Conservation (phyloP, 2,329 filamentous ascomycete genomes). For the Penicillium nordicum region DNA sequence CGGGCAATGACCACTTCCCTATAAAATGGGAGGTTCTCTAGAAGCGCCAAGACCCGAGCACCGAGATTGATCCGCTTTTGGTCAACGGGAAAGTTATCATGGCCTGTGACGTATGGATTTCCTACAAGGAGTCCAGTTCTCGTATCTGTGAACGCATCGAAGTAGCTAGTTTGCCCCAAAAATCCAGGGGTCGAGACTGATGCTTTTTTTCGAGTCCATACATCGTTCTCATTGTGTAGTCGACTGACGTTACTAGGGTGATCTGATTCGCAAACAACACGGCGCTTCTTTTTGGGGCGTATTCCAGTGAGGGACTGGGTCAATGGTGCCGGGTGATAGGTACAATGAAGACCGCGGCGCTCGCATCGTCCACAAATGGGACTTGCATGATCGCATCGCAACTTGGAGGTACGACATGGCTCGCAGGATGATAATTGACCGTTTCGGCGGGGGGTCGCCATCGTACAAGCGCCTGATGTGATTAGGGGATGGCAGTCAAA, state of each 20-base stretch:
- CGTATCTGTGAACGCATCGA: conserved; percentile 15
- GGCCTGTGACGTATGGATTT: background rate
- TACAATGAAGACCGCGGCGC: background rate
- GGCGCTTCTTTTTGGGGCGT: background rate
- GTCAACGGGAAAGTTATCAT: conserved; percentile 5
- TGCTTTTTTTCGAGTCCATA: background rate
- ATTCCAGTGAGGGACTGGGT: background rate
- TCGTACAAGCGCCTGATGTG: background rate
- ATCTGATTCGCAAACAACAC: background rate
- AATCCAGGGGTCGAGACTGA: conserved; percentile 9
- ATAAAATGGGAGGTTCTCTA: conserved; percentile 23
- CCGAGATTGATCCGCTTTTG: conserved; percentile 21
- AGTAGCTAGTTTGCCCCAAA: conserved; percentile 20
- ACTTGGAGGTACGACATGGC: conserved; percentile 24
- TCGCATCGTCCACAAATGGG: conserved; percentile 2
- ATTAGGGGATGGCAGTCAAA: background rate
- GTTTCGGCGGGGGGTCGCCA: conserved; percentile 4
- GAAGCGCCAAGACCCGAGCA: conserved; percentile 18
- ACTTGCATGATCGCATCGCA: conserved; percentile 23
- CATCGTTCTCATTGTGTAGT: background rate
- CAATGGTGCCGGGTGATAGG: conserved; percentile 2
- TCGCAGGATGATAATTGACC: conserved; percentile 22
- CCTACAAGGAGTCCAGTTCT: background rate
- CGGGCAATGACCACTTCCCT: conserved; percentile 14
- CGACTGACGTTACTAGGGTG: too few relatives aligned